Conservation (phyloP, 1,139 yeast genomes). For the Geotrichum armillariae region DNA sequence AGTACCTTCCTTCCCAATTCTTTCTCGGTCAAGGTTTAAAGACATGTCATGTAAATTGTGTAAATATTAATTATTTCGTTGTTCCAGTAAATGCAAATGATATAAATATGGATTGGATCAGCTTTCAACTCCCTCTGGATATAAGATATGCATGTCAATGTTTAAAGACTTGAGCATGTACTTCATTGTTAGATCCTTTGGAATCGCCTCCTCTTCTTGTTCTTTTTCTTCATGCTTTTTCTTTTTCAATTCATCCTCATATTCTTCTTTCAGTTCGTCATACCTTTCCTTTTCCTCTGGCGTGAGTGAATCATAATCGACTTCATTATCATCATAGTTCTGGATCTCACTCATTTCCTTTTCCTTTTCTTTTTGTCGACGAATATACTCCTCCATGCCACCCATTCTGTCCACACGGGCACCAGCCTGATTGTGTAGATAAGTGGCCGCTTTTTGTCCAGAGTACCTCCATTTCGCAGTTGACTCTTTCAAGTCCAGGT, state of each 20-base stretch:
- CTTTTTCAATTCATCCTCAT: slow-evolving; percentile 34
- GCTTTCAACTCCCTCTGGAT: slow-evolving; percentile 29
- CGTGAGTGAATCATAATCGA: slow-evolving; percentile 39
- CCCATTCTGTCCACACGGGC: slow-evolving; percentile 46
- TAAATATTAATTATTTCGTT: slow-evolving; percentile 11
- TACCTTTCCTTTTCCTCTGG: slow-evolving; percentile 34
- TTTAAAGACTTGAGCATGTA: slow-evolving; percentile 45
- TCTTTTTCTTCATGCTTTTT: slow-evolving; percentile 17
- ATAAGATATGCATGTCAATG: slow-evolving; percentile 44
- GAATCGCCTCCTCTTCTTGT: slow-evolving; percentile 32
- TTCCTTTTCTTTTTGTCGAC: slow-evolving; percentile 37
- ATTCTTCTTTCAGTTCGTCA: slow-evolving; percentile 27
- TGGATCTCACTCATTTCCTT: slow-evolving; percentile 23
- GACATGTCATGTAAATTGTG: slow-evolving; percentile 5
- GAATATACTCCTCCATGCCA: slow-evolving; percentile 46
- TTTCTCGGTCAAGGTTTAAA: slow-evolving; percentile 1
- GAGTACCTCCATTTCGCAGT: slow-evolving; percentile 48
- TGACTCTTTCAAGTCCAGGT: slow-evolving; percentile 31
- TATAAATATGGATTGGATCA: background rate
- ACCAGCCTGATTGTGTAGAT: slow-evolving; percentile 44
- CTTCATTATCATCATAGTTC: slow-evolving; percentile 28
- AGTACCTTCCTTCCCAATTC: background rate
- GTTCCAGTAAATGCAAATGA: background rate
- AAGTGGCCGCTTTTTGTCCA: slow-evolving; percentile 47
- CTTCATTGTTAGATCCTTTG: slow-evolving; percentile 45